Base-by-base conservation (phyloP, 148 eudicot species). In the Euryodendron excelsum region DNA sequence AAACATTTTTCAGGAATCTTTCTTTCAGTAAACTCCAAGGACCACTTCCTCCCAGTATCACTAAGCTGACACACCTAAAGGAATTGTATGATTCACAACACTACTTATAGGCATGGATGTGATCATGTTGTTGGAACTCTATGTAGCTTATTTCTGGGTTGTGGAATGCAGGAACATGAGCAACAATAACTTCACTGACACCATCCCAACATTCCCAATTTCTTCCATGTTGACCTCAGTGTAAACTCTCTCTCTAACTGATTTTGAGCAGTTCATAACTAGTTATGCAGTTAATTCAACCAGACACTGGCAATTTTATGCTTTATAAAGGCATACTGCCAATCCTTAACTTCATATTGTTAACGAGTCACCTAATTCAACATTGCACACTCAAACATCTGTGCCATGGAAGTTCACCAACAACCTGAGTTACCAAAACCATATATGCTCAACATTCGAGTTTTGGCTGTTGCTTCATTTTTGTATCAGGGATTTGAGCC, bases 401-500 rank as follows among this genome's bases (percentile, higher is more conserved):
- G 4, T 20, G 12, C 27, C 34, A 33, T 34, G 2, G 34, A 13
- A 20, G 25, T 21, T 0, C 28, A 66, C 12, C 27, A 21, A 36
- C 13, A 67, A 21, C 47, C 47, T 9, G 0, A 67, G 48, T 36
- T 8, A n/a, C 45, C 28, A 34, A 36, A 37, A 21, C 14, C 47
- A 37, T 37, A 65, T 17, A 18, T 10, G 18, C 33, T 44, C 20
- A 0, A 71, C 58, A 27, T 36, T 39, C 64, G 62, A 34, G 23
- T n/a, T 78, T 21, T 23, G 31, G 28, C 31, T 8, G 28, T 59
- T 34, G 18, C 70, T 76, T 75, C 52, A 23, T 70, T 36, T 75
- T 13, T 41, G 44, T 76, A 31, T 56, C 66, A 85, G 90, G 84
- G 90, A 87, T 77, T 64, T 87, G 60, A 83, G 90, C 77, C 82